These are phyloP conservation scores for Colletotrichum salicis DNA, from an alignment of 2,329 filamentous ascomycete species.

Conservation along the genomic window DNA sequence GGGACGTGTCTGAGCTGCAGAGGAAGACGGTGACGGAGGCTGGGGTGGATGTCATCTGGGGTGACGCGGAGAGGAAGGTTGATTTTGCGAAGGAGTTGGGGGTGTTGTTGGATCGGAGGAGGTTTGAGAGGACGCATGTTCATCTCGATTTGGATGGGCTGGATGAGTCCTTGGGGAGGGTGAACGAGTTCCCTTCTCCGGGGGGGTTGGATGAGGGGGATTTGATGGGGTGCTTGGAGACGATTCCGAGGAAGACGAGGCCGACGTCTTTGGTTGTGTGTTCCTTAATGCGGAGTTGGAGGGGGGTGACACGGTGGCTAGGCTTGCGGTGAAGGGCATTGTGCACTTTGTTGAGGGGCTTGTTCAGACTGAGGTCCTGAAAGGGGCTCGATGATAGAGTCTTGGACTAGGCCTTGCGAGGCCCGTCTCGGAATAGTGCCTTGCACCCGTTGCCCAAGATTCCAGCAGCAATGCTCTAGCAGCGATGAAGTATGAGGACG, in stretches of 20 bases:
- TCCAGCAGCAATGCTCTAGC: too few species aligned
- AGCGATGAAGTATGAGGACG: too few species aligned
- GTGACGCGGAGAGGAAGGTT: constrained; percentile 17
- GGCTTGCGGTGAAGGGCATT: constrained; percentile 4
- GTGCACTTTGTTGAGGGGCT: neutral
- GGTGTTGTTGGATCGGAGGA: neutral
- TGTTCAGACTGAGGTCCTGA: too few species aligned
- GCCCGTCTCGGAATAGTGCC: too few species aligned
- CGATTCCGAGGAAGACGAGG: neutral
- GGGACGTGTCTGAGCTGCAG: neutral
- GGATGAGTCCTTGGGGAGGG: constrained; percentile 7
- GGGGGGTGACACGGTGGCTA: constrained; percentile 5
- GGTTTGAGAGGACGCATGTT: neutral
- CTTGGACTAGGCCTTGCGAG: too few species aligned
- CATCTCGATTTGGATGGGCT: constrained; percentile 3
- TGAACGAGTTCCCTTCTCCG: constrained; percentile 2
- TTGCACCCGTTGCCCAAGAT: too few species aligned
- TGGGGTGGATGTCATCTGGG: constrained; percentile 13
- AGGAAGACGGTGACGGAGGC: neutral
- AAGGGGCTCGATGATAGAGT: too few species aligned
- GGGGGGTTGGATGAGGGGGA: neutral
- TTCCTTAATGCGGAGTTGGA: constrained; percentile 7
- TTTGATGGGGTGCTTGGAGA: constrained; percentile 5
- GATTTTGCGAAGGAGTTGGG: constrained; percentile 15
- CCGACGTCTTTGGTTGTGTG: constrained; percentile 7